Evolutionary conservation across 768 basidiomycete species (phyloP).

Genomic region (Boletus barrowsii): DNA sequence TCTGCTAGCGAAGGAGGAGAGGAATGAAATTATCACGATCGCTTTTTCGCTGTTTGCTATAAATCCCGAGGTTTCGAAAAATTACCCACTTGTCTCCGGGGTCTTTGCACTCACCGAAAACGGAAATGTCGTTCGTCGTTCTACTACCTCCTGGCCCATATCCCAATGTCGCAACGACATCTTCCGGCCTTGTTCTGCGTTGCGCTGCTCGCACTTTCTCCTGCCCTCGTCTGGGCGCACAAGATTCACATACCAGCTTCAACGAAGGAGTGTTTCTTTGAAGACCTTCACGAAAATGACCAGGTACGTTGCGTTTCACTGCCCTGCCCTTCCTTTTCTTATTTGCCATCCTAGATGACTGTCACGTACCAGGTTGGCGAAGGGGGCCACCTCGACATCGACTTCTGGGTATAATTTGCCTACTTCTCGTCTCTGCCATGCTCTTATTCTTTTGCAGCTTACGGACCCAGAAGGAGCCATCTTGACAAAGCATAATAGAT

Average conservation of each 20-base stretch:
- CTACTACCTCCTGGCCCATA: not conserved
- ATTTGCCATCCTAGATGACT: conserved; percentile 70
- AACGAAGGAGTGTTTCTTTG: conserved; percentile 93
- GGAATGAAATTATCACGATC: conserved; percentile 26
- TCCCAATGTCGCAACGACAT: conserved; percentile 35
- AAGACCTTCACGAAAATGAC: conserved; percentile 89
- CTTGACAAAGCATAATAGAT: conserved; percentile 77
- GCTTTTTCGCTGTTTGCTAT: conserved; percentile 14
- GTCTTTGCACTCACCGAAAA: conserved; percentile 13
- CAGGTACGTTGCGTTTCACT: conserved; percentile 49
- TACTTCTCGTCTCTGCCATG: not conserved
- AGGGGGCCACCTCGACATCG: conserved; percentile 95
- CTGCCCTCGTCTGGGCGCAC: conserved; percentile 51
- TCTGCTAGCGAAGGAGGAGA: conserved; percentile 16
- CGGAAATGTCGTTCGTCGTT: conserved; percentile 1
- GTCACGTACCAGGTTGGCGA: conserved; percentile 99
- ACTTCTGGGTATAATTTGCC: conserved; percentile 76
- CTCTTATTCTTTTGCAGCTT: conserved; percentile 49
- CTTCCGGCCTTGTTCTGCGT: conserved; percentile 40
- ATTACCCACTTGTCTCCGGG: conserved; percentile 23
- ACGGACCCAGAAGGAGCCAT: conserved; percentile 67
- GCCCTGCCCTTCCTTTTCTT: not conserved
- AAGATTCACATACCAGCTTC: conserved; percentile 73
- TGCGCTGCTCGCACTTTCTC: conserved; percentile 33
- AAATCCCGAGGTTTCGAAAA: conserved; percentile 5